These are phyloP conservation scores for Immersiella caudata DNA, from an alignment of 495 filamentous ascomycete species.

Conservation along the genomic window DNA sequence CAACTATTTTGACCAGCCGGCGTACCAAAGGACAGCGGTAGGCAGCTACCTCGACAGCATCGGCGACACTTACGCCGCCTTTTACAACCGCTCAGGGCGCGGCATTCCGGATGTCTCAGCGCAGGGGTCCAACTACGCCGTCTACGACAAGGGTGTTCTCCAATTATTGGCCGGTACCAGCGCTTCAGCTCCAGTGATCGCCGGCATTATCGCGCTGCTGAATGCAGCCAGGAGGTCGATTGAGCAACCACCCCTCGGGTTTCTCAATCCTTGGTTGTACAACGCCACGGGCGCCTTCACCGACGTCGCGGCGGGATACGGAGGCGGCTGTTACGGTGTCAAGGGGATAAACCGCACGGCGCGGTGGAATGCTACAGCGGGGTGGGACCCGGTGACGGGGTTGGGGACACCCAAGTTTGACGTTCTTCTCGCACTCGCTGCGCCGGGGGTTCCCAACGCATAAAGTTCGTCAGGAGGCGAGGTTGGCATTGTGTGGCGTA, in stretches of 20 bases:
- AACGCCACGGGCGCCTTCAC: conserved; percentile 55
- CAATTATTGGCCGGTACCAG: conserved; percentile 58
- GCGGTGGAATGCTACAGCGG: conserved; percentile 58
- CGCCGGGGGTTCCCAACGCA: conserved; percentile 33
- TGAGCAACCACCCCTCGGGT: conserved; percentile 63
- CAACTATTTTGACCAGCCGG: conserved; percentile 62
- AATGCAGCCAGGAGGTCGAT: conserved; percentile 66
- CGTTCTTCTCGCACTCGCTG: conserved; percentile 25
- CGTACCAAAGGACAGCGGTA: conserved; percentile 63
- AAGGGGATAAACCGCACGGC: conserved; percentile 53
- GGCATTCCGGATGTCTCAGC: conserved; percentile 76
- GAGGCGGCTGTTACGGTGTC: conserved; percentile 61
- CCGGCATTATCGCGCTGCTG: conserved; percentile 64
- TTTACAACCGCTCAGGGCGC: conserved; percentile 61
- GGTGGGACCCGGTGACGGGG: conserved; percentile 54
- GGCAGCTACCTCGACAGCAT: conserved; percentile 45
- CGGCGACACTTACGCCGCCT: conserved; percentile 25
- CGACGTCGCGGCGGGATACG: conserved; percentile 64
- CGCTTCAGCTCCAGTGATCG: conserved; percentile 64
- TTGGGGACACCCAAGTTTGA: conserved; percentile 45
- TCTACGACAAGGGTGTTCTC: conserved; percentile 18
- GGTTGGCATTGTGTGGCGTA: background rate
- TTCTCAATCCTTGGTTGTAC: conserved; percentile 79
- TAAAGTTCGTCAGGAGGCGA: conserved; percentile 10
- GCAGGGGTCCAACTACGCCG: conserved; percentile 41